These are phyloP conservation scores for Ceratocystis variospora DNA, from an alignment of 2,329 filamentous ascomycete species.

Conservation along the genomic window DNA sequence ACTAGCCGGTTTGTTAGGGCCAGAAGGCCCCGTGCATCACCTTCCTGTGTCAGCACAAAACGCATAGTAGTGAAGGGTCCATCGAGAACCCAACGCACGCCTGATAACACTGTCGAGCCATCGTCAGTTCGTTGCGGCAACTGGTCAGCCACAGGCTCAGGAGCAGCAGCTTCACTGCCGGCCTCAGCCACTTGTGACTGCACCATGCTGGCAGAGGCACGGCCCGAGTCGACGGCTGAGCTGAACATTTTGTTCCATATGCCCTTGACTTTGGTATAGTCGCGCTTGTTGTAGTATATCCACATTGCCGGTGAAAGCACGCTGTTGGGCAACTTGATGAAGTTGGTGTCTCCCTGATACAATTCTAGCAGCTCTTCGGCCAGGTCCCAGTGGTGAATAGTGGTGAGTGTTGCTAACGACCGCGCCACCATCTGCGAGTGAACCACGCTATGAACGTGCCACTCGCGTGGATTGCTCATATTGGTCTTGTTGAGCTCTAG, in stretches of 20 bases:
- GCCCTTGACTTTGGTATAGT: conserved; percentile 46
- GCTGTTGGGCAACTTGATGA: conserved; percentile 32
- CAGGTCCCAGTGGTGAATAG: conserved; percentile 36
- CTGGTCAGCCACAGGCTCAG: conserved; percentile 16
- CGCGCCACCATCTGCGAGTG: conserved; percentile 25
- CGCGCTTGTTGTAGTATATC: conserved; percentile 42
- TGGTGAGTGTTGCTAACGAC: conserved; percentile 26
- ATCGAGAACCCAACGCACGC: conserved; percentile 40
- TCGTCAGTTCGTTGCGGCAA: not conserved
- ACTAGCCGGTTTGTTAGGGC: conserved; percentile 42
- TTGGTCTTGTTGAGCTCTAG: conserved; percentile 20
- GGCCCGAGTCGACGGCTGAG: conserved; percentile 19
- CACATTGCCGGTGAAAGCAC: conserved; percentile 56
- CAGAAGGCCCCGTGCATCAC: conserved; percentile 35
- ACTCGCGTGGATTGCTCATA: conserved; percentile 22
- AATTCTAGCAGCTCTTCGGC: conserved; percentile 43
- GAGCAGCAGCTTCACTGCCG: conserved; percentile 22
- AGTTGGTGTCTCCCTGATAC: conserved; percentile 30
- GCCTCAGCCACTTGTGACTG: conserved; percentile 29
- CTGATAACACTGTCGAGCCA: conserved; percentile 22
- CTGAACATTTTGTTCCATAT: conserved; percentile 48
- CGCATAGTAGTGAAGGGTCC: conserved; percentile 36
- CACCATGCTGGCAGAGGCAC: conserved; percentile 17
- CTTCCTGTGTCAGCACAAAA: conserved; percentile 30
- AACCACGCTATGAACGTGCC: conserved; percentile 18